phyloP scores from a whole-genome alignment of 495 filamentous ascomycete genomes.

The Margaritispora aquatica region DNA sequence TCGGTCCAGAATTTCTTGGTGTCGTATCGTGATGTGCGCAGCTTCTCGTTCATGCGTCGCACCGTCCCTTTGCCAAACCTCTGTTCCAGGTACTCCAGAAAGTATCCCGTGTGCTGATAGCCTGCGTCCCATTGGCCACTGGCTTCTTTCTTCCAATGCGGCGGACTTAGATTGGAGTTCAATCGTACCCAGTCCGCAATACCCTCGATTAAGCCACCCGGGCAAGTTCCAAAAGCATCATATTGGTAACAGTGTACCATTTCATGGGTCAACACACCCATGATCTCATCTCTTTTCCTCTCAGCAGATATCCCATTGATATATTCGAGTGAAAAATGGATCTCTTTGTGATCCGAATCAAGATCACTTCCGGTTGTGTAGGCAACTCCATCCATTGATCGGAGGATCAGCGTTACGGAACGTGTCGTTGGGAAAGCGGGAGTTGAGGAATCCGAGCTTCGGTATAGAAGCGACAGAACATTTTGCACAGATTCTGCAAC shows the following conservation, averaged over 20 bases:
- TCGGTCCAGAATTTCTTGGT: slow-evolving; percentile 64
- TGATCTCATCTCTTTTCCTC: slow-evolving; percentile 56
- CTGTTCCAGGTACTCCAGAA: slow-evolving; percentile 68
- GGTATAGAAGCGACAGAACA: slow-evolving; percentile 62
- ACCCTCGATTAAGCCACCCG: slow-evolving; percentile 82
- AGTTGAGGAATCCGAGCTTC: slow-evolving; percentile 30
- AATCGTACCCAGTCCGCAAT: slow-evolving; percentile 92
- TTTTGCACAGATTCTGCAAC: slow-evolving; percentile 54
- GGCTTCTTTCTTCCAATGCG: slow-evolving; percentile 71
- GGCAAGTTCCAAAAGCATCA: slow-evolving; percentile 54
- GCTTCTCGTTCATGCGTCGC: slow-evolving; percentile 64
- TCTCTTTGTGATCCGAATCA: slow-evolving; percentile 89
- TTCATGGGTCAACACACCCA: slow-evolving; percentile 84
- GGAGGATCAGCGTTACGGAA: slow-evolving; percentile 83
- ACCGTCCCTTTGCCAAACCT: slow-evolving; percentile 65
- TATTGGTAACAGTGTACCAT: slow-evolving; percentile 96
- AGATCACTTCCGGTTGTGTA: slow-evolving; percentile 82
- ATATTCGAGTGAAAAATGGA: slow-evolving; percentile 80
- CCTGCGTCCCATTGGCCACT: slow-evolving; percentile 77
- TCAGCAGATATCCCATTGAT: slow-evolving; percentile 41
- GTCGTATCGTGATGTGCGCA: slow-evolving; percentile 52
- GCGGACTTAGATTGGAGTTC: slow-evolving; percentile 62
- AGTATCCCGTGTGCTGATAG: slow-evolving; percentile 90
- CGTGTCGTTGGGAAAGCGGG: slow-evolving; percentile 46
- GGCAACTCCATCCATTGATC: slow-evolving; percentile 74